These are phyloP conservation scores for Chlorella sorokiniana DNA, from an alignment of 139 green algal species.

Conservation along the genomic window DNA sequence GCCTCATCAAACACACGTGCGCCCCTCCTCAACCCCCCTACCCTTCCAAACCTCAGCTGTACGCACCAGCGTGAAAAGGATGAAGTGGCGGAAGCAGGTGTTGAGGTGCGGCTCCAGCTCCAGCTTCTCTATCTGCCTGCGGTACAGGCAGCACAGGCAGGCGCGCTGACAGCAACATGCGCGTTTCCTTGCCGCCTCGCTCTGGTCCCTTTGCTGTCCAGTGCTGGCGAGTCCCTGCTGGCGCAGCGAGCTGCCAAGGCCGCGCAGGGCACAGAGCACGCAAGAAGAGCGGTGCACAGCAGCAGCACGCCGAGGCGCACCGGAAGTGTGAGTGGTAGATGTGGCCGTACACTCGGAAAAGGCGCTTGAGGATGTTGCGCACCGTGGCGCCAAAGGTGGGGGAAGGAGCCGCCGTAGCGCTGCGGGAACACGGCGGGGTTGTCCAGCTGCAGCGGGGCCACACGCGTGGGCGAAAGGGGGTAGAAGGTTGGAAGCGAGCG, in stretches of 20 bases:
- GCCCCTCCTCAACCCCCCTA: too few species aligned
- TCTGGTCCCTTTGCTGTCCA: too few species aligned
- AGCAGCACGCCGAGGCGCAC: neutral
- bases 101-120: conserved; percentile 96
- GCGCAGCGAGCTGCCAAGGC: too few species aligned
- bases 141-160: too few species aligned
- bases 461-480: neutral
- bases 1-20: too few species aligned
- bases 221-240: too few species aligned
- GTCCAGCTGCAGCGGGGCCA: conserved; percentile 75
- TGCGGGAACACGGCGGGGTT: conserved; percentile 90
- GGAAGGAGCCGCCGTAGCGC: conserved; percentile 82
- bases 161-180: too few species aligned
- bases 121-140: conserved; percentile 63
- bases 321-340: conserved; percentile 99
- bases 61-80: conserved; percentile 81
- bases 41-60: too few species aligned
- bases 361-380: conserved; percentile 92
- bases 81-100: conserved; percentile 99
- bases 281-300: neutral
- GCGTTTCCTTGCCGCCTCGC: too few species aligned
- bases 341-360: conserved; percentile 99
- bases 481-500: too few species aligned
- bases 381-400: conserved; percentile 83
- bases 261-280: too few species aligned